A percentile compares a stretch with the other conserved stretches of the same genome.
These are phyloP conservation scores for Pulveroboletus sp. DNA, from an alignment of 768 basidiomycete genomes.

Conservation along the genomic window DNA sequence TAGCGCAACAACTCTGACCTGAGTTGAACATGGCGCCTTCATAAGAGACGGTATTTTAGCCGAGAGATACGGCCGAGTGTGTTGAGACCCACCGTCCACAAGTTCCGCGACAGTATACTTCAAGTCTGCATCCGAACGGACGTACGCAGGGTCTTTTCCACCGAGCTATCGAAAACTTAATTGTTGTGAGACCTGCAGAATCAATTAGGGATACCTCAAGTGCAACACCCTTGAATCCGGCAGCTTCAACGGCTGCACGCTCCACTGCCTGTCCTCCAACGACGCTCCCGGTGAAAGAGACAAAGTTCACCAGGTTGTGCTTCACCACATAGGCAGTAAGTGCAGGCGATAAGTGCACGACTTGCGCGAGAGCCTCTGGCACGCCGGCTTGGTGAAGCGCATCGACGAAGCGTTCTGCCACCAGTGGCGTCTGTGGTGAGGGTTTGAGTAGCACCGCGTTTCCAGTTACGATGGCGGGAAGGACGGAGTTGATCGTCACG, in stretches of 20 bases:
- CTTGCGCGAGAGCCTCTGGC: conserved; percentile 67
- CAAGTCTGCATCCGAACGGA: conserved; percentile 80
- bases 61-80: neutral
- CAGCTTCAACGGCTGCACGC: conserved; percentile 56
- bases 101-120: conserved; percentile 80
- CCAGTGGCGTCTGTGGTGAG: conserved; percentile 91
- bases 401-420: conserved; percentile 72
- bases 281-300: conserved; percentile 91
- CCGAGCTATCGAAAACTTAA: conserved; percentile 60
- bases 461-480: conserved; percentile 87
- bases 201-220: conserved; percentile 56
- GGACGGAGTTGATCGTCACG: conserved; percentile 83
- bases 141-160: conserved; percentile 97
- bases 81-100: conserved; percentile 65
- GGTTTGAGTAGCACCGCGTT: conserved; percentile 93
- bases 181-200: neutral
- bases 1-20: conserved; percentile 92
- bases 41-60: neutral
- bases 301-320: conserved; percentile 68
- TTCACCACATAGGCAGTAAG: conserved; percentile 58
- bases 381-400: conserved; percentile 76
- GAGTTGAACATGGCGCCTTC: conserved; percentile 93
- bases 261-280: conserved; percentile 70
- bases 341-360: conserved; percentile 65
- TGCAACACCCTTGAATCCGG: conserved; percentile 80